phyloP scores from a whole-genome alignment of 129 eudicot genomes.

The Helianthus tuberosus region DNA sequence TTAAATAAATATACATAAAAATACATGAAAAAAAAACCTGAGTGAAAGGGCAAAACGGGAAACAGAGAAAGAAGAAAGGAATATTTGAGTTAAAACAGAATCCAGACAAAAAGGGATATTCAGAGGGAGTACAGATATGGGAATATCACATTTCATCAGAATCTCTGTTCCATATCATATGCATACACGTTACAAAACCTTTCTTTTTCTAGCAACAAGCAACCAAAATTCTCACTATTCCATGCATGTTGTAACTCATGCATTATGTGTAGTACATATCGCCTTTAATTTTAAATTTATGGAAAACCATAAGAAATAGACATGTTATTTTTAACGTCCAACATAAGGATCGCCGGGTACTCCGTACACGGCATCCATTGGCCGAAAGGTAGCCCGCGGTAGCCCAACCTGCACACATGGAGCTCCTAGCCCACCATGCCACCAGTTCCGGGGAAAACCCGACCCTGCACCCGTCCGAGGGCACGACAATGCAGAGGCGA shows the following conservation, averaged over 20 bases:
- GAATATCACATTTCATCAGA: constrained; percentile 31
- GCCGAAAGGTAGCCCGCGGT: too few species aligned
- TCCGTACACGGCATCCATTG: too few species aligned
- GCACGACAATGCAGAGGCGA: too few species aligned
- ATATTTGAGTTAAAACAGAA: constrained; percentile 21
- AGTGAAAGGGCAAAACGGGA: constrained; percentile 19
- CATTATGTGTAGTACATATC: background rate
- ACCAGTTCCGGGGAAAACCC: too few species aligned
- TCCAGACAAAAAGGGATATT: constrained; percentile 40
- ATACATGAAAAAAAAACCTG: background rate
- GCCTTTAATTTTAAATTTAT: background rate
- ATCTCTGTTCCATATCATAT: constrained; percentile 32
- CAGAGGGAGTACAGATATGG: constrained; percentile 33
- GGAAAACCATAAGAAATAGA: too few species aligned
- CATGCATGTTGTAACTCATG: background rate
- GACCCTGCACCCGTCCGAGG: too few species aligned
- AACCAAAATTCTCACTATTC: constrained; percentile 3
- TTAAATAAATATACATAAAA: too few species aligned
- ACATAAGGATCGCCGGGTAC: too few species aligned
- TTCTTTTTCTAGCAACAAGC: constrained; percentile 18
- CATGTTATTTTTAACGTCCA: too few species aligned
- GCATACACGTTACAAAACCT: constrained; percentile 19
- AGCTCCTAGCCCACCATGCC: too few species aligned
- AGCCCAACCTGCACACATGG: too few species aligned
- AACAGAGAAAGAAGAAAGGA: constrained; percentile 6